Conservation (phyloP, 2,329 filamentous ascomycete genomes). For the Fusarium sp. region DNA sequence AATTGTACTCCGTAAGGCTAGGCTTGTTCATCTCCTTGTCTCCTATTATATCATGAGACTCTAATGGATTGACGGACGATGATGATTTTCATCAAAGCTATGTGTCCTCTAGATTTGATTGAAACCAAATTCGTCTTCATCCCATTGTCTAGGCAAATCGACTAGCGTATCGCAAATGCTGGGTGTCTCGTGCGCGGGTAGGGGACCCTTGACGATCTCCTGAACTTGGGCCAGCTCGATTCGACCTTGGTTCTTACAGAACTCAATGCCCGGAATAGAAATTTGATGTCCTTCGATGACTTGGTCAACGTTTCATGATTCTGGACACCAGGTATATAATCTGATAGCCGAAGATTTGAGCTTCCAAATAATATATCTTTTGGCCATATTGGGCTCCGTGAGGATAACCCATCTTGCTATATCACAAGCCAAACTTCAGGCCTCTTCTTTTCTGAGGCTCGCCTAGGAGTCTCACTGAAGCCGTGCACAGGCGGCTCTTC, state of each 20-base stretch:
- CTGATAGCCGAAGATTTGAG: too few relatives aligned
- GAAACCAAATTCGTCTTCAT: conserved; percentile 35
- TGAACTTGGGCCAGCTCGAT: conserved; percentile 35
- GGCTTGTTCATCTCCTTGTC: not conserved
- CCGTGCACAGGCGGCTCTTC: conserved; percentile 20
- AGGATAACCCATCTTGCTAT: not conserved
- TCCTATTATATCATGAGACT: not conserved
- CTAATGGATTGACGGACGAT: not conserved
- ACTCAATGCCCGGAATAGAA: not conserved
- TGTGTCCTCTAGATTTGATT: conserved; percentile 18
- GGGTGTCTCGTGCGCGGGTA: conserved; percentile 39
- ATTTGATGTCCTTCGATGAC: too few relatives aligned
- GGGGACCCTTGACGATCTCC: conserved; percentile 40
- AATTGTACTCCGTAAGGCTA: not conserved
- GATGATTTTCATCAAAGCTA: conserved; percentile 11
- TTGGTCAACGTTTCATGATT: too few relatives aligned
- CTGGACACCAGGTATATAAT: too few relatives aligned
- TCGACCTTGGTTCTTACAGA: conserved; percentile 22
- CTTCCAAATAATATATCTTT: too few relatives aligned
- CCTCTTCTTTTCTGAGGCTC: not conserved
- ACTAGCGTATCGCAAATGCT: conserved; percentile 37
- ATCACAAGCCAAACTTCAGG: not conserved
- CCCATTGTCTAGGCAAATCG: conserved; percentile 25
- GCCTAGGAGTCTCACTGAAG: not conserved
- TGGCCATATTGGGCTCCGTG: not conserved